phyloP scores from a whole-genome alignment of 306 rosid species.

The Cucumis hystrix region DNA sequence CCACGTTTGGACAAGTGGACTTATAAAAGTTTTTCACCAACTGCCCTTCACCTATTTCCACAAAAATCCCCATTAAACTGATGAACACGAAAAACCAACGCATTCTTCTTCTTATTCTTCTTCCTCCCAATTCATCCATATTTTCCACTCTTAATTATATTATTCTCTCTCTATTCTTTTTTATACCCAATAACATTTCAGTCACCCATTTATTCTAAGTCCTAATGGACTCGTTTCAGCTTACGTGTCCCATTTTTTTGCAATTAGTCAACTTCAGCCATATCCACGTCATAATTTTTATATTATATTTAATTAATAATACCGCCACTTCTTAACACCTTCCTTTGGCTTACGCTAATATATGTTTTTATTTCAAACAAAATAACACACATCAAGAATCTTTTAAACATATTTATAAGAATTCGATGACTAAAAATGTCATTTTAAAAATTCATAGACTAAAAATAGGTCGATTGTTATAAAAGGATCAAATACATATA shows the following conservation, averaged over 20 bases:
- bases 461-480: too few species aligned
- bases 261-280: neutral
- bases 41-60: conserved; percentile 27
- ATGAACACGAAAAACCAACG: neutral
- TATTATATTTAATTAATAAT: too few species aligned
- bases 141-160: neutral
- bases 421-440: too few species aligned
- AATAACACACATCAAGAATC: too few species aligned
- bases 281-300: neutral
- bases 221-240: too few species aligned
- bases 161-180: neutral
- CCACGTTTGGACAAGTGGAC: conserved; percentile 51
- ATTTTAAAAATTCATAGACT: too few species aligned
- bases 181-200: too few species aligned
- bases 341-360: neutral
- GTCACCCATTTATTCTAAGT: too few species aligned
- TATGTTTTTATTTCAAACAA: too few species aligned
- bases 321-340: neutral
- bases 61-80: neutral
- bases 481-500: too few species aligned
- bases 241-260: too few species aligned
- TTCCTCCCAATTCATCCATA: neutral
- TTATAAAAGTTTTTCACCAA: conserved; percentile 43
- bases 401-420: too few species aligned
- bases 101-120: neutral